Conservation (phyloP, 75 land plant species). For the Isoetes taiwanensis region DNA sequence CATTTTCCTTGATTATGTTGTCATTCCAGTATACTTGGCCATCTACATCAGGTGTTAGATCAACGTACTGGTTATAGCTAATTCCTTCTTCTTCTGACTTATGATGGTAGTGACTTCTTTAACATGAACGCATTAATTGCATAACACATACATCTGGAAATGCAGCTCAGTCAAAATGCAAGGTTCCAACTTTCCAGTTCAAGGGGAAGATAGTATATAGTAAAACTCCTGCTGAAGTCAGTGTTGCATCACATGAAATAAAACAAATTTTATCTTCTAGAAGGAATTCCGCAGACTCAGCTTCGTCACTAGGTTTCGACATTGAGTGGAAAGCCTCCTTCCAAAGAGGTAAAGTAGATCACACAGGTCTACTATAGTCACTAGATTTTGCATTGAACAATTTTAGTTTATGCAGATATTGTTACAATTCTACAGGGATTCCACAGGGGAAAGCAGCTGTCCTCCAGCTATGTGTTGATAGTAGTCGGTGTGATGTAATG, state of each 20-base stretch:
- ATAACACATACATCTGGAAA: no score
- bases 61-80: no score
- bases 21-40: no score
- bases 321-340: slow-evolving; percentile 72
- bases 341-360: slow-evolving; percentile 30
- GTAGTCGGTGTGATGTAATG: slow-evolving; percentile 54
- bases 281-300: no score
- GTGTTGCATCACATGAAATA: no score
- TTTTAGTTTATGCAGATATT: not conserved
- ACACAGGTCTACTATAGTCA: no score
- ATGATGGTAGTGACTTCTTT: no score
- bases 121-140: no score
- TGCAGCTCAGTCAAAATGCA: slow-evolving; percentile 20
- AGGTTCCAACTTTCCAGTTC: slow-evolving; percentile 35
- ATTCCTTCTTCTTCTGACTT: no score
- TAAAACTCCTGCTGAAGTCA: slow-evolving; percentile 37
- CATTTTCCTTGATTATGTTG: no score
- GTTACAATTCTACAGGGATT: slow-evolving; percentile 25
- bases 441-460: slow-evolving; percentile 57
- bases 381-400: not conserved
- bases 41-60: no score
- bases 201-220: slow-evolving; percentile 50
- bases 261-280: no score
- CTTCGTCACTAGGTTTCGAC: slow-evolving; percentile 58
- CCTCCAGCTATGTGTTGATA: slow-evolving; percentile 54